Percentiles rank a stretch among this genome's conserved stretches.
These are phyloP conservation scores for Puya raimondii DNA, from an alignment of 176 grass and related monocot species.

Conservation along the genomic window DNA sequence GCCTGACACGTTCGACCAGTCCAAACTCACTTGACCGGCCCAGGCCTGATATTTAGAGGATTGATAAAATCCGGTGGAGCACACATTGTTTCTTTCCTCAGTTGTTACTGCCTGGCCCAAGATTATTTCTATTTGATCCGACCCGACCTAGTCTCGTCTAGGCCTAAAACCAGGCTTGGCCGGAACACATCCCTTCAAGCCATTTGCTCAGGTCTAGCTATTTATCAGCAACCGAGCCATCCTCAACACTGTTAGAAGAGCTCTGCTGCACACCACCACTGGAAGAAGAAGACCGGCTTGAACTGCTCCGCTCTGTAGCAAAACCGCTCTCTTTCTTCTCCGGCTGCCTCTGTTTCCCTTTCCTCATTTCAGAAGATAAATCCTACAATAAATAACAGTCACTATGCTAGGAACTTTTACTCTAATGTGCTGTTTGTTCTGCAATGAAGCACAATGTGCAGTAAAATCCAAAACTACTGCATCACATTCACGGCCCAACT, in stretches of 20 bases:
- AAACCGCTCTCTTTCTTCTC: conserved; percentile 26
- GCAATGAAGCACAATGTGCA: not conserved
- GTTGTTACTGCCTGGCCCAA: no score
- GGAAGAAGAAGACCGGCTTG: conserved; percentile 55
- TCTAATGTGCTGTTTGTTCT: conserved; percentile 7
- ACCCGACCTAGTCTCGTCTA: no score
- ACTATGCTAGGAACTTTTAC: conserved; percentile 14
- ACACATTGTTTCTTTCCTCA: no score
- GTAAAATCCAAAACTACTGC: not conserved
- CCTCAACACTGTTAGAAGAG: conserved; percentile 38
- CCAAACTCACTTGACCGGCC: no score
- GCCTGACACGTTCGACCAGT: no score
- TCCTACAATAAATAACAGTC: conserved; percentile 31
- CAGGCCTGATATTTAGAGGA: no score
- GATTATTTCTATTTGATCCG: no score
- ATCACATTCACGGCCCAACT: not conserved
- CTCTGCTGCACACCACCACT: conserved; percentile 28
- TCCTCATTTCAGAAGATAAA: conserved; percentile 44
- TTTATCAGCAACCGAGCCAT: conserved; percentile 29
- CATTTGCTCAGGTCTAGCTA: not conserved
- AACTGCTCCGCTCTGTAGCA: conserved; percentile 38
- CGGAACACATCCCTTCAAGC: no score
- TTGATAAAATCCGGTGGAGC: no score
- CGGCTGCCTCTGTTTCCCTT: conserved; percentile 32
- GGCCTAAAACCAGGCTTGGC: no score